Percentiles rank a stretch among this genome's conserved stretches.
phyloP scores from a whole-genome alignment of 2,329 filamentous ascomycete genomes.

The Parastagonospora nodorum region DNA sequence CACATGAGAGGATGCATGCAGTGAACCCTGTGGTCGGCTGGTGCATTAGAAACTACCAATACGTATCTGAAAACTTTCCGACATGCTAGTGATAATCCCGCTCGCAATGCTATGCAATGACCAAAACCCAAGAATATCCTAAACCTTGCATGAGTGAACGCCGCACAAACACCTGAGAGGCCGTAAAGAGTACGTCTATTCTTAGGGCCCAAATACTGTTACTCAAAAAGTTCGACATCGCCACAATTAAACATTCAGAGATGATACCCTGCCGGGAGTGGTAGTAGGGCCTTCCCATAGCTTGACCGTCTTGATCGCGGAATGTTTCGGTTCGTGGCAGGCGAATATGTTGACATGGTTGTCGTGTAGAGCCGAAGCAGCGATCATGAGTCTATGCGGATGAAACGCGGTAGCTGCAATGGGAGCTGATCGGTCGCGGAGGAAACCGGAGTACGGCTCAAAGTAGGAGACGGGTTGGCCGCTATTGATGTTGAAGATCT shows the following conservation, averaged over 20 bases:
- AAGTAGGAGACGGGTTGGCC: slow-evolving; percentile 78
- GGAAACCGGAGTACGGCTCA: slow-evolving; percentile 88
- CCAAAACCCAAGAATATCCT: background rate
- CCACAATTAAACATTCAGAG: slow-evolving; percentile 2
- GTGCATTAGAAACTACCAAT: too few species aligned
- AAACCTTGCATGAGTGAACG: background rate
- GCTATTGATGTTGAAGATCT: slow-evolving; percentile 84
- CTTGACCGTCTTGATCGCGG: slow-evolving; percentile 35
- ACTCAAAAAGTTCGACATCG: background rate
- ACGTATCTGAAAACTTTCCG: too few species aligned
- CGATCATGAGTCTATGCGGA: slow-evolving; percentile 89
- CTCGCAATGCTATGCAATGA: background rate
- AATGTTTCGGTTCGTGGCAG: slow-evolving; percentile 35
- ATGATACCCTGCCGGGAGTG: slow-evolving; percentile 24
- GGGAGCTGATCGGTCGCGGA: slow-evolving; percentile 78
- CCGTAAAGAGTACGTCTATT: background rate
- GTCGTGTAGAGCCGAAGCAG: slow-evolving; percentile 83
- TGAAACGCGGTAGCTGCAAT: slow-evolving; percentile 94
- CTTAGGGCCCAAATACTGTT: background rate
- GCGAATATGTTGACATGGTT: slow-evolving; percentile 89
- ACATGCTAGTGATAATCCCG: background rate
- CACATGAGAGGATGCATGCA: too few species aligned
- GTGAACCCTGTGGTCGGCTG: too few species aligned
- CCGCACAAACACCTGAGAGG: background rate
- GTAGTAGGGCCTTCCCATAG: slow-evolving; percentile 37